Conservation (phyloP, 31 red algal species). For the Endocladia muricata region DNA sequence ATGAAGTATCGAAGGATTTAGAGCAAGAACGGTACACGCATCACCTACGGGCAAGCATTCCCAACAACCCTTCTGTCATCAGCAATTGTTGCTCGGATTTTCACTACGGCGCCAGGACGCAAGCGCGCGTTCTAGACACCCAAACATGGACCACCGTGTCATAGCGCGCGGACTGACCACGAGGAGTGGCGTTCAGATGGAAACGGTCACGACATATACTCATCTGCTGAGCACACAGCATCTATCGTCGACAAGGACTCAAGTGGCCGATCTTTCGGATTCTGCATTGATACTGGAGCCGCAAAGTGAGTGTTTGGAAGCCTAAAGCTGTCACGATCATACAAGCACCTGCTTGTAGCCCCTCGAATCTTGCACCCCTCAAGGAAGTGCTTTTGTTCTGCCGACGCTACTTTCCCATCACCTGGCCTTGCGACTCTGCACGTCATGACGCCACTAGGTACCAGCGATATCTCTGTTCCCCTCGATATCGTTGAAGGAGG, state of each 20-base stretch:
- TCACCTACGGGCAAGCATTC: neutral
- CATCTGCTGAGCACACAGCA: too few relatives aligned
- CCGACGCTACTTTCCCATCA: neutral
- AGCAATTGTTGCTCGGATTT: neutral
- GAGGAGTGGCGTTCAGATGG: too few relatives aligned
- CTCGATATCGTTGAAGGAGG: neutral
- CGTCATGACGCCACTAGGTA: neutral
- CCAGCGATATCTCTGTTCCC: neutral
- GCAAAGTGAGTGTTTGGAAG: neutral
- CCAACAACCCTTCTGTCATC: neutral
- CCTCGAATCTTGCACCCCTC: neutral
- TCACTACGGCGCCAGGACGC: neutral
- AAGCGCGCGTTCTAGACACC: too few relatives aligned
- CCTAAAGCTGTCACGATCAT: neutral
- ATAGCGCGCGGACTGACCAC: too few relatives aligned
- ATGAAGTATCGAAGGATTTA: neutral
- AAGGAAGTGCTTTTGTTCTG: neutral
- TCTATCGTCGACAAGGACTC: too few relatives aligned
- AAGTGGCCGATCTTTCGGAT: neutral
- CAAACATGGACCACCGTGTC: too few relatives aligned
- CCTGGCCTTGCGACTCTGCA: neutral
- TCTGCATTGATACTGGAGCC: neutral
- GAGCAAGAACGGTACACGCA: slow-evolving; percentile 2
- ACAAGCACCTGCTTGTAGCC: too few relatives aligned
- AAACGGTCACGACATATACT: too few relatives aligned